These are phyloP conservation scores for Penicillium manginii DNA, from an alignment of 495 filamentous ascomycete species.

Conservation along the genomic window DNA sequence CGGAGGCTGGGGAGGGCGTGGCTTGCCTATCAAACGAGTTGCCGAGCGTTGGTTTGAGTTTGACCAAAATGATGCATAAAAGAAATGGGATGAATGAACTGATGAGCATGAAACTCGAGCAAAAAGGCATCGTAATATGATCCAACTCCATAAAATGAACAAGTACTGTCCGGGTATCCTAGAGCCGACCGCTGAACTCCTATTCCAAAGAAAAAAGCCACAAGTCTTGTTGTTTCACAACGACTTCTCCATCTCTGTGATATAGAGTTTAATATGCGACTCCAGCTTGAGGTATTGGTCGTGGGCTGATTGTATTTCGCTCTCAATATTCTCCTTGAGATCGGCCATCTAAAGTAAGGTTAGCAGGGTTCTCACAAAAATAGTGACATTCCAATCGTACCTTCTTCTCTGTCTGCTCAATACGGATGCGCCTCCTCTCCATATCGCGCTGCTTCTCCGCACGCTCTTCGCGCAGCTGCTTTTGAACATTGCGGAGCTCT, in stretches of 20 bases:
- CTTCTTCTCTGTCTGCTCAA: conserved; percentile 99
- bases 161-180: conserved; percentile 48
- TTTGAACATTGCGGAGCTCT: conserved; percentile 79
- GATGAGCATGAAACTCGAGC: conserved; percentile 11
- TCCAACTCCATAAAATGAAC: conserved; percentile 32
- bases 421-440: conserved; percentile 84
- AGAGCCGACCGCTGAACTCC: conserved; percentile 45
- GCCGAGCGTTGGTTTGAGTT: conserved; percentile 77
- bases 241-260: conserved; percentile 97
- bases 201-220: conserved; percentile 26
- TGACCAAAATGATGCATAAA: conserved; percentile 14
- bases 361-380: not conserved
- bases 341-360: conserved; percentile 78
- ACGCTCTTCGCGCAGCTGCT: conserved; percentile 80
- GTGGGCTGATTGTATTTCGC: conserved; percentile 82
- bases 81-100: conserved; percentile 9
- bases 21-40: conserved; percentile 65
- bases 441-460: conserved; percentile 85
- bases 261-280: conserved; percentile 94
- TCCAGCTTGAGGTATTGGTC: conserved; percentile 97
- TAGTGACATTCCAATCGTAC: conserved; percentile 47
- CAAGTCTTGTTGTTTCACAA: conserved; percentile 52
- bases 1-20: conserved; percentile 66
- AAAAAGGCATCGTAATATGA: conserved; percentile 20
- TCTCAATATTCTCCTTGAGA: conserved; percentile 94